These are phyloP conservation scores for Arthrocladium fulminans DNA, from an alignment of 2,329 filamentous ascomycete species.

Conservation along the genomic window DNA sequence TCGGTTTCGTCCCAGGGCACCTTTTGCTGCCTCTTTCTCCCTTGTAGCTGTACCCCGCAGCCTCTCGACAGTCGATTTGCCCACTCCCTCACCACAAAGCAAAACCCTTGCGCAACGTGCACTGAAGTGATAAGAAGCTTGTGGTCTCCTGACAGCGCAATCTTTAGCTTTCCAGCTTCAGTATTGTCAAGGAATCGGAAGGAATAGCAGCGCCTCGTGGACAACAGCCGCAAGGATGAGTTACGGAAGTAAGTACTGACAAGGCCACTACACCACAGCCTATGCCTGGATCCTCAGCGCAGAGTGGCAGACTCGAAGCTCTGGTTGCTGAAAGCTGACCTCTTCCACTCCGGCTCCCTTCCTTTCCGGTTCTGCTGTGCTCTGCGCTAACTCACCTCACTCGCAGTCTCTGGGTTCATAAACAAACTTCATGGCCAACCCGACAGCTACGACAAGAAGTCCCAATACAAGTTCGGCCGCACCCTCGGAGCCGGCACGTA, in stretches of 20 bases:
- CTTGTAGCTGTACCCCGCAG: conserved; percentile 1
- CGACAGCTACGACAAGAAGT: conserved; percentile 99
- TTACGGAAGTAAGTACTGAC: conserved; percentile 1
- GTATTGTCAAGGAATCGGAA: neutral
- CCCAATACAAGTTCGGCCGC: conserved; percentile 81
- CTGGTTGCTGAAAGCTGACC: neutral
- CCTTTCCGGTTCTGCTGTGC: neutral
- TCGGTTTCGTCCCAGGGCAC: neutral
- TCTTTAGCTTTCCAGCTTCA: neutral
- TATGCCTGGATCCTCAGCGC: too few species aligned
- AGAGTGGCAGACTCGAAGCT: neutral
- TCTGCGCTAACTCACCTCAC: conserved; percentile 11
- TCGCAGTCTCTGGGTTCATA: conserved; percentile 73
- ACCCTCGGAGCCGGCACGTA: conserved; percentile 96
- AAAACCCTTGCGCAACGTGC: neutral
- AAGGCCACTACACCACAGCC: too few species aligned
- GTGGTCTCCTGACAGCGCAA: neutral
- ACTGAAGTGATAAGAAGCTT: neutral
- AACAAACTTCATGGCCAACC: conserved; percentile 95
- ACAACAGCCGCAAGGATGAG: conserved; percentile 1
- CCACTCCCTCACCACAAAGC: neutral
- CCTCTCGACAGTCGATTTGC: neutral
- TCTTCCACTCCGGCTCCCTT: neutral
- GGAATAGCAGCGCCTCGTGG: neutral
- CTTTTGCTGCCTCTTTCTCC: neutral